Base-by-base conservation (phyloP, 345 rosid species). In the Psidium guajava region DNA sequence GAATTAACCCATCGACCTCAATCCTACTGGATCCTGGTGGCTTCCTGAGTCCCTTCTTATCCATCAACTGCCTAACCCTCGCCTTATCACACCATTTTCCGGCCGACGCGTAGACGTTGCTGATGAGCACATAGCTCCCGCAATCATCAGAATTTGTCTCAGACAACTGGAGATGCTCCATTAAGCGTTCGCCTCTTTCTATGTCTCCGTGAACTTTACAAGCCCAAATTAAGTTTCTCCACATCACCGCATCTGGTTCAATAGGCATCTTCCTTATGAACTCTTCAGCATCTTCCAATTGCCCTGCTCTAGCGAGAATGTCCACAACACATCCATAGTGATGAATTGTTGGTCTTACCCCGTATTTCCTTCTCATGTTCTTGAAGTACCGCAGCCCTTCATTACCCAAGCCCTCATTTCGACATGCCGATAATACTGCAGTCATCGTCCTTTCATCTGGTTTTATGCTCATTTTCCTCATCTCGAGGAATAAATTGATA, bases 291-390 rank as follows among this genome's bases (percentile, higher is more conserved):
- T 69, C 88, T 5, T 81, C 82, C 28, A 90, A 84, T 54, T 83
- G 85, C 84, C 90, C 86, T 3, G 86, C 82, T 57, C 90, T 85
- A 16, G 90, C 92, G 1, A 90, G 89, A 25, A 90, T 84, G 88
- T 90, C 92, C n/a, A 90, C 57, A 85, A 90, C 84, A 27, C 92
- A 90, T 11, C 92, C 89, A 59, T 49, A 84, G 56, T 87, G 92
- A 77, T 88, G 89, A 75, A 90, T 75, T 2, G 84, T 85, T 11
- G 89, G 89, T 25, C 85, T 85, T 40, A 90, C 85, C 4, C 56
- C 82, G 2, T 88, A 85, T n/a, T 88, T 85, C 74, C n/a, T 51
- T 86, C 77, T 86, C 90, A 90, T 90, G 28, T 88, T 84, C 49
- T 83, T 81, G 50, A 90, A 86, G 86, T 80, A 90, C 44, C 64